phyloP scores from a whole-genome alignment of 306 rosid genomes.

The Alnus rubra region DNA sequence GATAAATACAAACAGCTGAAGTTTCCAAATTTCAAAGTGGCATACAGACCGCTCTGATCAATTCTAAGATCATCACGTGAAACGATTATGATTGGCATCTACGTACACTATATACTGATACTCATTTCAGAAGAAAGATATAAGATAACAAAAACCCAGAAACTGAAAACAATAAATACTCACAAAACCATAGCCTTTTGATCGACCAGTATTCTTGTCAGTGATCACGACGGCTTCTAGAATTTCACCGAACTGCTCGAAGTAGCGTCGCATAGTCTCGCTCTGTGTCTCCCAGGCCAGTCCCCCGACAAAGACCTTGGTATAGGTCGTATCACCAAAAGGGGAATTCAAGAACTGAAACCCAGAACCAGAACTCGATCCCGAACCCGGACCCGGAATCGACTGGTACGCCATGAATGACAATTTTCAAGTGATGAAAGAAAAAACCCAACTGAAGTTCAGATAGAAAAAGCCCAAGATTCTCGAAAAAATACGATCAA shows the following conservation, averaged over 20 bases:
- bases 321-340: conserved; percentile 90
- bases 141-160: not conserved
- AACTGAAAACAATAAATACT: conserved; percentile 50
- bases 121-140: not conserved
- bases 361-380: conserved; percentile 85
- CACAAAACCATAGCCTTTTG: conserved; percentile 98
- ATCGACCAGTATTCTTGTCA: conserved; percentile 91
- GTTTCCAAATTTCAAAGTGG: not conserved
- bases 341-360: conserved; percentile 71
- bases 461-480: conserved; percentile 7
- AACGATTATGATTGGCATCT: not conserved
- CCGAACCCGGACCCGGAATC: conserved; percentile 71
- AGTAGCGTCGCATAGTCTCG: conserved; percentile 83
- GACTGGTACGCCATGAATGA: conserved; percentile 74
- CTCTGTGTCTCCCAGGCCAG: conserved; percentile 98
- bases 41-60: conserved; percentile 6
- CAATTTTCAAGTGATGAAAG: not conserved
- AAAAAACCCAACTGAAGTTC: conserved; percentile 22
- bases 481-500: conserved; percentile 11
- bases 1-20: not conserved
- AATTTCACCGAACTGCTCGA: conserved; percentile 84
- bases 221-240: conserved; percentile 94
- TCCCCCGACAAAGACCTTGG: conserved; percentile 96
- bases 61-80: not conserved
- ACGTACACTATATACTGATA: not conserved